Base-by-base conservation (phyloP, 2,329 filamentous ascomycete species). In the Fusarium sp. region DNA sequence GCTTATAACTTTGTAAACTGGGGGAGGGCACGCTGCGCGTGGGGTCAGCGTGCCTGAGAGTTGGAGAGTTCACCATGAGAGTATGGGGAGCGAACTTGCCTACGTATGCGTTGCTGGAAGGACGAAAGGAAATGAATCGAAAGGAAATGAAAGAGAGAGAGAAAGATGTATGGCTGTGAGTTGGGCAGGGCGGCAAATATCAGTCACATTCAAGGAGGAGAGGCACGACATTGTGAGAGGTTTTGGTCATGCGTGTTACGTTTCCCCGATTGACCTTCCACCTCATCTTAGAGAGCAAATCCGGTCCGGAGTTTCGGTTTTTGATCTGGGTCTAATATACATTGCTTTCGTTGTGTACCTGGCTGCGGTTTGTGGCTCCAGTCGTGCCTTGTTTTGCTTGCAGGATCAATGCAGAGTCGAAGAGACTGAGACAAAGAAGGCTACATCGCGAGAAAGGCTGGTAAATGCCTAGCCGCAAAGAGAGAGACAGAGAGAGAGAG, bases 291-390 rank as follows among this genome's bases (percentile, higher is more conserved):
- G 76, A 78, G 77, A 81, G 77, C 76, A 79, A 78, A 78, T 80
- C 78, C 77, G 80, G 80, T 80, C 75, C 74, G 81, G 81, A 83
- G 81, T 83, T 83, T 77, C 77, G 79, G 77, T 69, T 76, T 81
- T 78, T 76, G 70, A 77, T 76, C 72, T 76, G 76, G 79, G 76
- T 77, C 75, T 81, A 82, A 82, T 82, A 81, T 76, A 76, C 77
- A 73, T 75, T 77, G 70, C 70, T 73, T 68, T 65, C 68, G 57
- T 67, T 68, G 64, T 54, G 61, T 72, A 63, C 52, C 58, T 65
- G 56, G 67, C 54, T 70, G 68, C 61, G 48, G 30, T 58, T 59
- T 45, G 40, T 30, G 32, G 34, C 51, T 48, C n/a, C 52, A 36
- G 52, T 56, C 28, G 45, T 58, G 55, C 26, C 51, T 65, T 54